Base-by-base conservation (phyloP, 805 yeast species). In the Hanseniaspora thailandica region DNA sequence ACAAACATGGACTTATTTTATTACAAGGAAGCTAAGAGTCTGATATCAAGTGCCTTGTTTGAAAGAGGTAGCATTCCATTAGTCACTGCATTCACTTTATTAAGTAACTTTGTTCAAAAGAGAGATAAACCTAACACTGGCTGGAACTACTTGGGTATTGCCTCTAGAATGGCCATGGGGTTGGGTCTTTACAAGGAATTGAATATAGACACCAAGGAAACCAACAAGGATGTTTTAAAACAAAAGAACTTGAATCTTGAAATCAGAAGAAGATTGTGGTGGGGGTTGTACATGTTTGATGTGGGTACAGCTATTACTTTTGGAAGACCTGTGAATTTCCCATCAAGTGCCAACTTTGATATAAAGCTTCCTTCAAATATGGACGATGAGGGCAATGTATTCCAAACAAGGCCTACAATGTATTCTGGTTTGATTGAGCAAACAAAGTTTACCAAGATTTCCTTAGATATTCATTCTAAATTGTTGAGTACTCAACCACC, bases 121-220 rank as follows among this genome's bases (percentile, higher is more conserved):
- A 71, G 84, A 47, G 77, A 80, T 59, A 78, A 78, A 58, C 81
- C 83, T 53, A 81, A 81, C 63, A 75, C 85, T 0, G 82, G 82
- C 23, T 82, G 86, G 83, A 78, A 78, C 59, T 79, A 76, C 57
- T 66, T 80, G 34, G 86, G 87, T 12, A 66, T 79, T 17, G 81
- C 84, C 0, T 73, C 78, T 8, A 69, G 83, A 56, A 80, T 81
- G 82, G 85, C 86, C 0, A 68, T 77, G 58, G 80, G 83, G 0
- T 62, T 82, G 39, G 88, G 86, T 4, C 65, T 81, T 25, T 76
- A 79, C 60, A 75, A 75, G 51, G 84, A 80, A 56, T 73, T 76
- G 56, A 63, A 73, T 3, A 5, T 28, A 19, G 47, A 36, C 13
- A 20, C 40, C 13, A 43, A 43, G 2, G 25, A 19, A 13, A 20